phyloP scores from a whole-genome alignment of 2,329 filamentous ascomycete species.

The Fusarium sp. region DNA sequence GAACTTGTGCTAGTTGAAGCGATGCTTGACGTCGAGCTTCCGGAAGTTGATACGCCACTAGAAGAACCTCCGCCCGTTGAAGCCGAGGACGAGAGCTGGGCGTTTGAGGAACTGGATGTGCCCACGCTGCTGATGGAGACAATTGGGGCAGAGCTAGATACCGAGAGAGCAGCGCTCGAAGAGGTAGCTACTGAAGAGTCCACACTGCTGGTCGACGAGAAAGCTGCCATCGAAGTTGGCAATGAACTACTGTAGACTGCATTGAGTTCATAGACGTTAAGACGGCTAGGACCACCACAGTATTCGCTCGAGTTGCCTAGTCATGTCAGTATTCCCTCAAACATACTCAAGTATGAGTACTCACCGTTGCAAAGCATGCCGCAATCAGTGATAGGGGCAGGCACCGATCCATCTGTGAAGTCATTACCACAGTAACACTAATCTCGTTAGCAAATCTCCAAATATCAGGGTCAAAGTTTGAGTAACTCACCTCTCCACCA shows the following conservation, averaged over 20 bases:
- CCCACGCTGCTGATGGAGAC: neutral
- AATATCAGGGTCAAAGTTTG: rapidly evolving
- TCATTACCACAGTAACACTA: conserved; percentile 54
- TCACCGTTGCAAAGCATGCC: conserved; percentile 51
- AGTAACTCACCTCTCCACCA: conserved; percentile 50
- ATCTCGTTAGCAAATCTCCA: rapidly evolving
- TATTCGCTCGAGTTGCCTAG: conserved; percentile 51
- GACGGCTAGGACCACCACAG: conserved; percentile 51
- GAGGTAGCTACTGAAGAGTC: neutral
- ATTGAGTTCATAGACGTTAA: conserved; percentile 52
- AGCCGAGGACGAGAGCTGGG: rapidly evolving
- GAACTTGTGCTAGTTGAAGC: neutral
- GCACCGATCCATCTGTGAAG: conserved; percentile 44
- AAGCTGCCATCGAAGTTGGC: neutral
- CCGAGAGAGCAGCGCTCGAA: rapidly evolving
- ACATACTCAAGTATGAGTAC: neutral
- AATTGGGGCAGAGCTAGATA: no score
- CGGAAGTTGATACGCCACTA: rapidly evolving
- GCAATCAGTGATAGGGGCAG: conserved; percentile 49
- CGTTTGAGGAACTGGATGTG: rapidly evolving
- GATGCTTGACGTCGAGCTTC: neutral
- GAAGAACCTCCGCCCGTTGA: neutral
- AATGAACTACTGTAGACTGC: conserved; percentile 14
- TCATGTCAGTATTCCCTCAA: neutral
- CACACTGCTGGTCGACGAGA: neutral